Evolutionary conservation across 768 basidiomycete species (phyloP).

Genomic region (Trametopsis cervina): DNA sequence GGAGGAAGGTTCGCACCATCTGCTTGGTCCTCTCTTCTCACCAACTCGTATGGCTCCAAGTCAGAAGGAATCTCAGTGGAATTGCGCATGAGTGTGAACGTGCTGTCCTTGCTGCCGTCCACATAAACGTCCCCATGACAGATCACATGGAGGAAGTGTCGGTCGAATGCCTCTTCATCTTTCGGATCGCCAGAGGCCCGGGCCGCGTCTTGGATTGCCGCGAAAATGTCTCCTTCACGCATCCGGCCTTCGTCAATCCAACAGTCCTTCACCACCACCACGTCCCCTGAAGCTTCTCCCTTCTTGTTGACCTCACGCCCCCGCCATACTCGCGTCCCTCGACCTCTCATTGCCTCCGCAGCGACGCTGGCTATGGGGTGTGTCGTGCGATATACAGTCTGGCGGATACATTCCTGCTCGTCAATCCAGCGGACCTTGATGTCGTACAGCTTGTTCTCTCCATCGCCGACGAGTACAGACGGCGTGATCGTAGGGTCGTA

Average conservation of each 20-base stretch:
- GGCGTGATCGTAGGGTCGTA: background rate
- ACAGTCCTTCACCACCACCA: constrained; percentile 8
- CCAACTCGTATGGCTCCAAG: no score
- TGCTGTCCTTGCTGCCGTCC: no score
- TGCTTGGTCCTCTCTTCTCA: no score
- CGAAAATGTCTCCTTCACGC: background rate
- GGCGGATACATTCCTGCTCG: no score
- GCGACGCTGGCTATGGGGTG: constrained; percentile 3
- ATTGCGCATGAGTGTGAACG: no score
- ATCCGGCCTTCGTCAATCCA: constrained; percentile 8
- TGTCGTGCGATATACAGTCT: background rate
- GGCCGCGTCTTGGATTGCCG: background rate
- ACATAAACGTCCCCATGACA: no score
- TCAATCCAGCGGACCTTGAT: no score
- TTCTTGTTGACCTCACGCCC: background rate
- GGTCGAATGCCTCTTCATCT: background rate
- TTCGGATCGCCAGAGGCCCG: background rate
- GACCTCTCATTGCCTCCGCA: background rate
- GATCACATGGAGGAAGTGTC: no score
- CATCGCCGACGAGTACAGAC: background rate
- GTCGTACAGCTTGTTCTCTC: background rate
- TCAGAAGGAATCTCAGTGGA: no score
- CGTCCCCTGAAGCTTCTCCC: background rate
- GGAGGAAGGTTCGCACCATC: no score
- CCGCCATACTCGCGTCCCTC: constrained; percentile 9